Evolutionary conservation across 2,329 filamentous ascomycete genomes (phyloP).

Genomic region (Paramyrothecium roridum): DNA sequence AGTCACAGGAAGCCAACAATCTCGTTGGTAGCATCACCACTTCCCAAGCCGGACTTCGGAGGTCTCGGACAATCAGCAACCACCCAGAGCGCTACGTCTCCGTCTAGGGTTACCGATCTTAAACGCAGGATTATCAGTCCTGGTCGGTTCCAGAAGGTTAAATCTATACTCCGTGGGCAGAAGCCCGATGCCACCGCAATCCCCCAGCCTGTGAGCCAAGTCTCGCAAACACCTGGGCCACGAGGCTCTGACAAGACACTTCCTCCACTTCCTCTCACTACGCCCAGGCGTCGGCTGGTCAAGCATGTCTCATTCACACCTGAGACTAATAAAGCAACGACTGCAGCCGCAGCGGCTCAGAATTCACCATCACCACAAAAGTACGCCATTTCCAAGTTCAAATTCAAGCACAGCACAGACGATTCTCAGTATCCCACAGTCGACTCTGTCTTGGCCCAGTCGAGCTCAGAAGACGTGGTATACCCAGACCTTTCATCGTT

Average conservation of each 20-base stretch:
- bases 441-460: constrained; percentile 20
- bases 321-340: constrained; percentile 52
- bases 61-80: constrained; percentile 49
- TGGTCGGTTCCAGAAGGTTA: constrained; percentile 51
- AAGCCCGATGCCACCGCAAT: constrained; percentile 36
- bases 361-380: constrained; percentile 57
- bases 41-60: constrained; percentile 41
- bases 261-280: constrained; percentile 53
- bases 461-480: constrained; percentile 30
- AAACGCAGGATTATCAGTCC: constrained; percentile 42
- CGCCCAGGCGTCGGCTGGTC: constrained; percentile 61
- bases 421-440: constrained; percentile 25
- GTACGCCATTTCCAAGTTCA: constrained; percentile 40
- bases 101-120: constrained; percentile 27
- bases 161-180: constrained; percentile 52
- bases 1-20: constrained; percentile 21
- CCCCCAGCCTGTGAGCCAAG: constrained; percentile 35
- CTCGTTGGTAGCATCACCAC: constrained; percentile 37
- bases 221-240: constrained; percentile 45
- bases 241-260: constrained; percentile 48
- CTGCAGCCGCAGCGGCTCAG: constrained; percentile 27
- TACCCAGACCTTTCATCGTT: constrained; percentile 53
- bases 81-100: constrained; percentile 38
- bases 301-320: constrained; percentile 83
- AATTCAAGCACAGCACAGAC: constrained; percentile 21